phyloP scores from a whole-genome alignment of 768 basidiomycete genomes.

The Lyophyllum shimeji region DNA sequence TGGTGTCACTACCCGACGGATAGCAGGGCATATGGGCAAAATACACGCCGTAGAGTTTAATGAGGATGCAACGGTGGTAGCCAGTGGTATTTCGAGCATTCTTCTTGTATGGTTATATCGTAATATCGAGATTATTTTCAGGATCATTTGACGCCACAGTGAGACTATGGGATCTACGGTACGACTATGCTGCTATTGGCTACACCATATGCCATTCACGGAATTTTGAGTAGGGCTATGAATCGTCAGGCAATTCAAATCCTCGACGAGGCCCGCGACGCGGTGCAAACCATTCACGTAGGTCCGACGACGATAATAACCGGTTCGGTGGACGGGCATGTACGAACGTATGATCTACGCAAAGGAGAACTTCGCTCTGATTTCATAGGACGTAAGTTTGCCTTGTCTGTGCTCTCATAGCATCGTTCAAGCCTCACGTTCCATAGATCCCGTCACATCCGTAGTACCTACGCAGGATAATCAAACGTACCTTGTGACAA shows the following conservation, averaged over 20 bases:
- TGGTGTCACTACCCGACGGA: conserved; percentile 77
- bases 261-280: conserved; percentile 85
- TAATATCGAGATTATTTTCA: conserved; percentile 26
- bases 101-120: neutral
- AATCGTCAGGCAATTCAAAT: conserved; percentile 86
- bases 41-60: conserved; percentile 92
- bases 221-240: conserved; percentile 53
- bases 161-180: conserved; percentile 91
- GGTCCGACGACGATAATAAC: conserved; percentile 66
- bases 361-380: conserved; percentile 90
- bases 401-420: neutral
- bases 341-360: conserved; percentile 92
- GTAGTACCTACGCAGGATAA: conserved; percentile 77
- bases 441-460: conserved; percentile 83
- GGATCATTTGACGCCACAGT: conserved; percentile 94
- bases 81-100: conserved; percentile 61
- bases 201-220: neutral
- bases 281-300: conserved; percentile 78
- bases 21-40: conserved; percentile 89
- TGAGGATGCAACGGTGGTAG: conserved; percentile 80
- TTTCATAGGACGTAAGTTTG: conserved; percentile 82
- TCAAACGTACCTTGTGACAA: conserved; percentile 79
- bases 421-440: neutral
- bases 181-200: conserved; percentile 16
- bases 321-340: conserved; percentile 89